Evolutionary conservation across 768 basidiomycete genomes (phyloP).

Genomic region (Pleurotus salmoneostramineus): DNA sequence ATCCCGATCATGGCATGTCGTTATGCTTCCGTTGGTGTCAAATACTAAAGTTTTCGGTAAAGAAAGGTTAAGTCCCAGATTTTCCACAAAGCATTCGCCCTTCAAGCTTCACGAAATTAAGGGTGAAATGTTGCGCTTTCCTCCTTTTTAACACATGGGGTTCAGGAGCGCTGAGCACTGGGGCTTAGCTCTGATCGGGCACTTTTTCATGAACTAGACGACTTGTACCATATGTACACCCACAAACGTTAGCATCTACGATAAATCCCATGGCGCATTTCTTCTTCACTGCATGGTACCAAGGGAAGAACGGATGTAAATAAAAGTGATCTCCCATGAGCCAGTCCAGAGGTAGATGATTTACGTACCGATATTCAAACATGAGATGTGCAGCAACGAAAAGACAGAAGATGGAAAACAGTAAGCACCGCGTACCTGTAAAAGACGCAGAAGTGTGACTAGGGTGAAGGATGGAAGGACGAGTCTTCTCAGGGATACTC

Average conservation of each 20-base stretch:
- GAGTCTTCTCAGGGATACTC: constrained; percentile 4
- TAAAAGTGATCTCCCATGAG: not conserved
- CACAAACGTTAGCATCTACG: constrained; percentile 35
- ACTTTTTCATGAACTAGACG: not conserved
- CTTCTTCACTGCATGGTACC: constrained; percentile 55
- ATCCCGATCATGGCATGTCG: too few relatives aligned
- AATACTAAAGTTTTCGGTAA: not conserved
- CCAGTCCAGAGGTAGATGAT: not conserved
- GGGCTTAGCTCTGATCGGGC: too few relatives aligned
- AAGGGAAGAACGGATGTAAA: not conserved
- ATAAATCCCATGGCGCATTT: constrained; percentile 59
- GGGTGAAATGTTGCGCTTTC: too few relatives aligned
- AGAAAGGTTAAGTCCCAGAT: too few relatives aligned
- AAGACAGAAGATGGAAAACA: constrained; percentile 54
- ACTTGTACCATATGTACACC: not conserved
- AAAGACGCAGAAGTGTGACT: constrained; percentile 1
- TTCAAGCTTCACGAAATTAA: too few relatives aligned
- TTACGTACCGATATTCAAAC: constrained; percentile 88
- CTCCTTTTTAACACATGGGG: not conserved
- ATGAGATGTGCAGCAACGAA: constrained; percentile 88
- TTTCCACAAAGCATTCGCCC: too few relatives aligned
- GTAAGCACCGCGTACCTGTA: constrained; percentile 64
- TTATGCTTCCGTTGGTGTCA: not conserved
- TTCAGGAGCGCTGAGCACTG: not conserved
- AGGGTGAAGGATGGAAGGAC: constrained; percentile 1